phyloP scores from a whole-genome alignment of 345 rosid species.

The Draba incana region DNA sequence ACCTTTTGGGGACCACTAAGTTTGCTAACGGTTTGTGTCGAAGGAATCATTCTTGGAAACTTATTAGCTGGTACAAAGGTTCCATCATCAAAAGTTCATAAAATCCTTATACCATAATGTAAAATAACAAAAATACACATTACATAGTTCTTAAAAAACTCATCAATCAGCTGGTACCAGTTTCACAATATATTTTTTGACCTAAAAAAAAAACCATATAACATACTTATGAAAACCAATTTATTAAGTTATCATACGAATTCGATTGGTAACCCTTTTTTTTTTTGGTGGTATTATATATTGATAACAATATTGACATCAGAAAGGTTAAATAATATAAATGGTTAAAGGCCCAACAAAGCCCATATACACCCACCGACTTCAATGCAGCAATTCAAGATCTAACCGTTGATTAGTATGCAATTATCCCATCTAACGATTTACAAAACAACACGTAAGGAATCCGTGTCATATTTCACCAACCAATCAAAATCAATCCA shows the following conservation, averaged over 20 bases:
- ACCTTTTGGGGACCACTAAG: constrained; percentile 29
- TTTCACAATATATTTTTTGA: not conserved
- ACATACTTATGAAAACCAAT: no score
- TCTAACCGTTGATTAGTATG: not conserved
- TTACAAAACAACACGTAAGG: not conserved
- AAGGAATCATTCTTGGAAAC: constrained; percentile 8
- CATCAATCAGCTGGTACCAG: constrained; percentile 20
- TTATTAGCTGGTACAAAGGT: constrained; percentile 22
- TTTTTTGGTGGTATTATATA: no score
- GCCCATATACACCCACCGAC: not conserved
- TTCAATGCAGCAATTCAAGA: not conserved
- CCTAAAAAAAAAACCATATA: no score
- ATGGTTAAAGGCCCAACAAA: constrained; percentile 25
- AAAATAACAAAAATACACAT: not conserved
- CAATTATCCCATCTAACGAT: not conserved
- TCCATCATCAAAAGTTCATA: constrained; percentile 27
- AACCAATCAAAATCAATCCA: constrained; percentile 4
- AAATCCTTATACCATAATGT: constrained; percentile 3
- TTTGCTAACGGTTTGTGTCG: constrained; percentile 19
- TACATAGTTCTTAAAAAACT: not conserved
- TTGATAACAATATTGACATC: no score
- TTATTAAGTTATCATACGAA: no score
- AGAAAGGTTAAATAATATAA: not conserved
- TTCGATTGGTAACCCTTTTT: no score
- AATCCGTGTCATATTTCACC: not conserved